phyloP scores from a whole-genome alignment of 208 protist genomes.

The Acanthamoeba polyphaga region DNA sequence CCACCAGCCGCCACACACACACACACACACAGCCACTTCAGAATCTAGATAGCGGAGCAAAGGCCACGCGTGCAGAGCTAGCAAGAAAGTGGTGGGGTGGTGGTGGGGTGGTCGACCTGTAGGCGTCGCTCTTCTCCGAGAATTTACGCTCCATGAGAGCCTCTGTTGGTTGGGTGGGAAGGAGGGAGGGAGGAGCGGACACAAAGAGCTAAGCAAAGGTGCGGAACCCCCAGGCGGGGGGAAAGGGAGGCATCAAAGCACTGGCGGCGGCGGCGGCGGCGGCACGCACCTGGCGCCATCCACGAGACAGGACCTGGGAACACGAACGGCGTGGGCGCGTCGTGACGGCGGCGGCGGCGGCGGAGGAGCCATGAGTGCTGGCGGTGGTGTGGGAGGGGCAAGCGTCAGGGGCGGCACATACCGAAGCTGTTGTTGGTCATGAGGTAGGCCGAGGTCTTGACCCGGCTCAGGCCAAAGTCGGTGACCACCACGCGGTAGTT shows the following conservation, averaged over 20 bases:
- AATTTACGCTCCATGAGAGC: conserved; percentile 52
- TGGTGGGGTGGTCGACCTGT: background rate
- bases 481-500: conserved; percentile 40
- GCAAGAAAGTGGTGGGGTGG: background rate
- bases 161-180: background rate
- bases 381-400: background rate
- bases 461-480: conserved; percentile 40
- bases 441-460: conserved; percentile 33
- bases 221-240: too few relatives aligned
- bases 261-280: background rate
- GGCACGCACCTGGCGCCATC: conserved; percentile 19
- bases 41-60: too few relatives aligned
- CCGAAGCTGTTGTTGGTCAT: conserved; percentile 55
- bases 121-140: conserved; percentile 63
- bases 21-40: too few relatives aligned
- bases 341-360: too few relatives aligned
- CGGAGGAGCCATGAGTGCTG: background rate
- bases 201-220: too few relatives aligned
- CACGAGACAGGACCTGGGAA: conserved; percentile 5
- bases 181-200: too few relatives aligned
- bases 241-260: too few relatives aligned
- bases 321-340: too few relatives aligned
- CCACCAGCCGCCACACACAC: too few relatives aligned
- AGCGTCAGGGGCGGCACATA: background rate
- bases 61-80: too few relatives aligned